Base-by-base conservation (phyloP, 768 basidiomycete genomes). In the Suillus subaureus region DNA sequence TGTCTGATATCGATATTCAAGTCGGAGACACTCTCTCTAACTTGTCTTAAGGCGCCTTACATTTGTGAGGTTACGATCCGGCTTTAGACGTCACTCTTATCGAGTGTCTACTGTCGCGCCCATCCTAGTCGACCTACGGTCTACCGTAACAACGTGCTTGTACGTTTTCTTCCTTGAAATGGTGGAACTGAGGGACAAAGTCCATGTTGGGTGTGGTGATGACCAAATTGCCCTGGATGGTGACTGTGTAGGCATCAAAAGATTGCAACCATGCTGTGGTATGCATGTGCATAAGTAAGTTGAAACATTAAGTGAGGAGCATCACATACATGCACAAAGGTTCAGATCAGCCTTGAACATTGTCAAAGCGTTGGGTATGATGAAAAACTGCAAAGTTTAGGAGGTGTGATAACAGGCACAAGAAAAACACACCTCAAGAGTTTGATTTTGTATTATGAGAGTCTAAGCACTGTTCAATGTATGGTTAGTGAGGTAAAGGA, bases 121-220 rank as follows among this genome's bases (percentile, higher is more conserved):
- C n/a, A n/a, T n/a, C n/a, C n/a, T n/a, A n/a, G n/a, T n/a, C n/a
- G n/a, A n/a, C n/a, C n/a, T n/a, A n/a, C n/a, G n/a, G n/a, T n/a
- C n/a, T n/a, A n/a, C n/a, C n/a, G n/a, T n/a, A n/a, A n/a, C n/a
- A n/a, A n/a, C n/a, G n/a, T 21, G 54, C 56, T 40, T 40, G 56
- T 13, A 57, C 5, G 9, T 35, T 28, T 26, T 57, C 23, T 11
- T 57, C 39, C 21, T 57, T 28, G 35, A 57, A 57, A 57, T 35
- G 33, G 39, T 57, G 56, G 21, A 35, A 21, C 28, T 57, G 23
- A 15, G 56, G 56, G 18, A 57, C 15, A 18, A 35, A 57, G 28
- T 35, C 39, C 56, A 57, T 57, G 56, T 57, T 57, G 35, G 39
- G 56, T 5, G 15, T 35, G 9, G 56, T 57, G 56, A 57, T 57